Percentiles rank a stretch among this genome's conserved stretches.
Conservation (phyloP, 2,329 filamentous ascomycete species). For the Xenoacremonium recifei region DNA sequence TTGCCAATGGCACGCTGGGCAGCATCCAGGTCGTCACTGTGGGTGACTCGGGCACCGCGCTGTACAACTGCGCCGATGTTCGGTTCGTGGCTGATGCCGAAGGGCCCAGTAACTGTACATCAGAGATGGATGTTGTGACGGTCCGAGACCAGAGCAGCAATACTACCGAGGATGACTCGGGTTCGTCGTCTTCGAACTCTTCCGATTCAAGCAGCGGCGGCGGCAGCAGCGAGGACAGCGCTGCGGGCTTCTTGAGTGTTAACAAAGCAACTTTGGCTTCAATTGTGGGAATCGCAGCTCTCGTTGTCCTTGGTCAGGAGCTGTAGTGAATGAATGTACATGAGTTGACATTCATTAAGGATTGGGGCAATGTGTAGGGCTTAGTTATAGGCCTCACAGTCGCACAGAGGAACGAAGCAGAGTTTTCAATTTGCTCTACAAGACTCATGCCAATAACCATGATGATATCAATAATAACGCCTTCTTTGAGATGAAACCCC, state of each 20-base stretch:
- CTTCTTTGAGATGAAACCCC: too few relatives aligned
- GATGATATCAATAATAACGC: too few relatives aligned
- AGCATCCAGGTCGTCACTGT: constrained; percentile 69
- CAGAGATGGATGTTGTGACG: constrained; percentile 42
- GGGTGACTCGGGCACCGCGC: constrained; percentile 54
- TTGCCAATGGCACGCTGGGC: constrained; percentile 60
- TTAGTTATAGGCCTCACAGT: constrained; percentile 2
- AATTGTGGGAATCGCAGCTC: constrained; percentile 36
- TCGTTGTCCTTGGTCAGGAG: constrained; percentile 37
- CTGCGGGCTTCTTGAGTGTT: constrained; percentile 20
- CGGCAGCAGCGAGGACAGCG: constrained; percentile 17
- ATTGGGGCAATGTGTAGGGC: constrained; percentile 3
- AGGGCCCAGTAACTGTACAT: constrained; percentile 36
- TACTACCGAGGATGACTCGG: constrained; percentile 11
- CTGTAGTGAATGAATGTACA: constrained; percentile 18
- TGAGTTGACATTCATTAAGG: too few relatives aligned
- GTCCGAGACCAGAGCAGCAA: constrained; percentile 30
- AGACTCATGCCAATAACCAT: too few relatives aligned
- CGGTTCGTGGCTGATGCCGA: constrained; percentile 57
- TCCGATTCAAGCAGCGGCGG: constrained; percentile 10
- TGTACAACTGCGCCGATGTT: constrained; percentile 78
- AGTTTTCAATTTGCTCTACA: too few relatives aligned
- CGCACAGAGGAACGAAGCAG: too few relatives aligned
- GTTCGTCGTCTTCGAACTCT: constrained; percentile 13
- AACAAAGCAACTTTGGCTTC: constrained; percentile 31